Base-by-base conservation (phyloP, 169 alveolate species). In the Cystoisospora suis region DNA sequence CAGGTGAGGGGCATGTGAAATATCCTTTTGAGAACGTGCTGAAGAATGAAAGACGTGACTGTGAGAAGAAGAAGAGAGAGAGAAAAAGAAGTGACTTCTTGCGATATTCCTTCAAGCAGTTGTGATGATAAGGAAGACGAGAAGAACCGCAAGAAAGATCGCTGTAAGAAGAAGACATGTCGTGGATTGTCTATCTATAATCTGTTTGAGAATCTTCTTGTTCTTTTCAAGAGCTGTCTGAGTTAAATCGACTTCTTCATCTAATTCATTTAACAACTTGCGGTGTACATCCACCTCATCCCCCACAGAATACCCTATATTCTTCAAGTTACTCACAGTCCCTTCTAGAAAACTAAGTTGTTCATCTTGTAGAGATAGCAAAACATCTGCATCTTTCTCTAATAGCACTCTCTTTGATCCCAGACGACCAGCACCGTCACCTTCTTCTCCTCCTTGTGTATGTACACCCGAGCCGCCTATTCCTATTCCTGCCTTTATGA, bases 271-370 rank as follows among this genome's bases (percentile, higher is more conserved):
- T 56, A 72, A 27, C 56, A 72, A 36, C 56, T 38, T 6, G 12
- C 53, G 83, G 83, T 72, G 83, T 1, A 34, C 83, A 6, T 72
- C 83, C 53, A 72, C 53, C 27, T 72, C 83, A 29, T 72, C 83
- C 42, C 83, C 83, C 34, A 72, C 53, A 0, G 47, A 34, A 15
- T 38, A 53, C 3, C 83, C 83, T 6, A 72, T 32, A 34, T 36
- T 7, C 53, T 72, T 72, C 83, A 72, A 34, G 32, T 72, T 72
- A 53, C 83, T 40, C 83, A 72, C 83, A 0, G 83, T 72, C 56
- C 56, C 53, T 1, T 34, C 83, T 46, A 72, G 83, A 20, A 72
- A 34, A 40, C 53, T 7, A 7, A 72, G 56, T 34, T 72, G 83
- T 27, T 32, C 83, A 34, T 72, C 83, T 38, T 72, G 83, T 38